Percentiles rank a stretch among this genome's conserved stretches.
Evolutionary conservation across 192 early-diverging fungal species (phyloP).

Genomic region (Dissophora globulifera): DNA sequence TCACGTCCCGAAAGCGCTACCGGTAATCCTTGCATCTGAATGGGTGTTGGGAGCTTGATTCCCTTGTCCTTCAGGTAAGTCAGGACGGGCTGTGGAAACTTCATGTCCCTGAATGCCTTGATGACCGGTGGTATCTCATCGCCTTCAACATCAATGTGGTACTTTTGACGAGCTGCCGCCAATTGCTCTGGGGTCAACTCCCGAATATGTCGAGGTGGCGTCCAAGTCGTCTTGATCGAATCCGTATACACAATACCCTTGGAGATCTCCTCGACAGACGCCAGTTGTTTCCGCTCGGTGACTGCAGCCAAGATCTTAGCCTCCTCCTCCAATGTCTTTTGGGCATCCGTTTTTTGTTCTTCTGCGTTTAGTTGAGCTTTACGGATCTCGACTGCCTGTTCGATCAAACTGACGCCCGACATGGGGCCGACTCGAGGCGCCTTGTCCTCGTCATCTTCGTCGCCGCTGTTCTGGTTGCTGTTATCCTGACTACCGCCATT

Average conservation of each 20-base stretch:
- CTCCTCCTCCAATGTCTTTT: slow-evolving; percentile 88
- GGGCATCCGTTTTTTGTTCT: slow-evolving; percentile 75
- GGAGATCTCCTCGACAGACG: slow-evolving; percentile 87
- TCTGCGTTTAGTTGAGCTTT: slow-evolving; percentile 54
- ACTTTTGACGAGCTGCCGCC: slow-evolving; percentile 77
- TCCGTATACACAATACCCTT: slow-evolving; percentile 88
- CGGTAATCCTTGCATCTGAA: slow-evolving; percentile 97
- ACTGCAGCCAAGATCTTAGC: slow-evolving; percentile 85
- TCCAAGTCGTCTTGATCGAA: slow-evolving; percentile 88
- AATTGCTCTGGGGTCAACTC: slow-evolving; percentile 62
- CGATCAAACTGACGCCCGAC: slow-evolving; percentile 79
- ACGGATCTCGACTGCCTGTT: slow-evolving; percentile 83
- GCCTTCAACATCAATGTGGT: slow-evolving; percentile 91
- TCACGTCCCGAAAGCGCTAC: slow-evolving; percentile 91
- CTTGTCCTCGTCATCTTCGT: slow-evolving; percentile 53
- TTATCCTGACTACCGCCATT: slow-evolving; percentile 56
- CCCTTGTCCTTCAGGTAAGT: slow-evolving; percentile 82
- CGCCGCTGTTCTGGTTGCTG: slow-evolving; percentile 44
- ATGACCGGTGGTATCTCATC: slow-evolving; percentile 87
- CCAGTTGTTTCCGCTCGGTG: slow-evolving; percentile 79
- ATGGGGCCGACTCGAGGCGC: slow-evolving; percentile 63
- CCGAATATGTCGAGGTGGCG: slow-evolving; percentile 77
- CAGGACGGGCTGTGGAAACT: slow-evolving; percentile 82
- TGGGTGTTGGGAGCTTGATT: slow-evolving; percentile 92
- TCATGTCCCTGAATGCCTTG: slow-evolving; percentile 86